Percentiles rank a stretch among this genome's conserved stretches.
Conservation (phyloP, 1,284 basidiomycete genomes). For the Exobasidium rhododendri region DNA sequence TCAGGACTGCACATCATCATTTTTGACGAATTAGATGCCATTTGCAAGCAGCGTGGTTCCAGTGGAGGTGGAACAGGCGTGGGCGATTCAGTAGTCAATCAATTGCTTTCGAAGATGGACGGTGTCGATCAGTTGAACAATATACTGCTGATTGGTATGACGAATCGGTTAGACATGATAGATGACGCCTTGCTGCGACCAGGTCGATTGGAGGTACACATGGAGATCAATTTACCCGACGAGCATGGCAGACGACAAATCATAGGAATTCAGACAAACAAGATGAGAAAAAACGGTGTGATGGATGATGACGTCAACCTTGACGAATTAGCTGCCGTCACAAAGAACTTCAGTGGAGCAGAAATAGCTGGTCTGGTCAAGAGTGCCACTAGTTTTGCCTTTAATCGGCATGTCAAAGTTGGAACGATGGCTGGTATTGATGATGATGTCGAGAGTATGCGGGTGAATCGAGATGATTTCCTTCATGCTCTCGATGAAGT, state of each 20-base stretch:
- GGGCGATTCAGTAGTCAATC: constrained; percentile 97
- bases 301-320: constrained; percentile 88
- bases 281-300: constrained; percentile 87
- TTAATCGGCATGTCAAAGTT: constrained; percentile 94
- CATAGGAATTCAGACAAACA: constrained; percentile 87
- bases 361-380: constrained; percentile 95
- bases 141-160: constrained; percentile 99
- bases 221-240: constrained; percentile 97
- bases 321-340: constrained; percentile 73
- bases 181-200: constrained; percentile 96
- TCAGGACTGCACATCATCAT: constrained; percentile 99
- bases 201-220: constrained; percentile 98
- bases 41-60: constrained; percentile 87
- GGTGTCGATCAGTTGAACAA: constrained; percentile 99
- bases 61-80: constrained; percentile 78
- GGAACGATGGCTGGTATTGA: constrained; percentile 94
- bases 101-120: constrained; percentile 99
- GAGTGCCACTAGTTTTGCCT: constrained; percentile 95
- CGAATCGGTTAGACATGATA: constrained; percentile 97
- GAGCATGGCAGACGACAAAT: constrained; percentile 90
- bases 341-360: constrained; percentile 98
- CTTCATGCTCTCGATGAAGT: constrained; percentile 90
- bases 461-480: constrained; percentile 85
- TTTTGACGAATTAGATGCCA: constrained; percentile 97
- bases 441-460: constrained; percentile 88